These are phyloP conservation scores for Brettanomyces anomalus DNA, from an alignment of 805 yeast genomes.

Conservation along the genomic window DNA sequence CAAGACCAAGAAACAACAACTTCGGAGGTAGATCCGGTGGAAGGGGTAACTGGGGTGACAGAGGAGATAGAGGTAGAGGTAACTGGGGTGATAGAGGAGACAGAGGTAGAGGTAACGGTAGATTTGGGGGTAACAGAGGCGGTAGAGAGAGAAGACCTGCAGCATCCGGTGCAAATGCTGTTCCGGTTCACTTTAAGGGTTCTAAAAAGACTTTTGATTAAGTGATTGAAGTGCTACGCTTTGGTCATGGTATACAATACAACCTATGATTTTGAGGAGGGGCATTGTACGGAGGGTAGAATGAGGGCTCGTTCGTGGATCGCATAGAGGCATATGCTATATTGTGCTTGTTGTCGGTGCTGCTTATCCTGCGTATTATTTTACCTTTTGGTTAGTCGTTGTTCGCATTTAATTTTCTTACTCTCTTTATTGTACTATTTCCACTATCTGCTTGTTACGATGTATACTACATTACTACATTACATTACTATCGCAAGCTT, in stretches of 20 bases:
- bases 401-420: background rate
- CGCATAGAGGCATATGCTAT: too few species aligned
- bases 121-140: constrained; percentile 29
- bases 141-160: constrained; percentile 37
- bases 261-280: too few species aligned
- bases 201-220: constrained; percentile 76
- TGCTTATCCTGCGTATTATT: background rate
- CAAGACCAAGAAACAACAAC: constrained; percentile 37
- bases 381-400: background rate
- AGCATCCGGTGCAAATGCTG: constrained; percentile 55
- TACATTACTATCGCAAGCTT: too few species aligned
- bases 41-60: constrained; percentile 8
- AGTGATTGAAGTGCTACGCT: constrained; percentile 5
- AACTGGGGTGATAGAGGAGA: constrained; percentile 14
- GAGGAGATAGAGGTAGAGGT: constrained; percentile 11
- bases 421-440: background rate
- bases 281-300: too few species aligned
- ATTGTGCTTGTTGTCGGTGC: background rate
- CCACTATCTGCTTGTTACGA: too few species aligned
- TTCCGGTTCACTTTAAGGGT: constrained; percentile 73
- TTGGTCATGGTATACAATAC: too few species aligned
- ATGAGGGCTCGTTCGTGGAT: too few species aligned
- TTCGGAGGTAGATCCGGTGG: constrained; percentile 10
- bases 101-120: constrained; percentile 25
- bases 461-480: too few species aligned